A percentile compares a stretch with the other conserved stretches of the same genome.
Evolutionary conservation across 306 rosid genomes (phyloP).

Genomic region (Coriaria nepalensis): DNA sequence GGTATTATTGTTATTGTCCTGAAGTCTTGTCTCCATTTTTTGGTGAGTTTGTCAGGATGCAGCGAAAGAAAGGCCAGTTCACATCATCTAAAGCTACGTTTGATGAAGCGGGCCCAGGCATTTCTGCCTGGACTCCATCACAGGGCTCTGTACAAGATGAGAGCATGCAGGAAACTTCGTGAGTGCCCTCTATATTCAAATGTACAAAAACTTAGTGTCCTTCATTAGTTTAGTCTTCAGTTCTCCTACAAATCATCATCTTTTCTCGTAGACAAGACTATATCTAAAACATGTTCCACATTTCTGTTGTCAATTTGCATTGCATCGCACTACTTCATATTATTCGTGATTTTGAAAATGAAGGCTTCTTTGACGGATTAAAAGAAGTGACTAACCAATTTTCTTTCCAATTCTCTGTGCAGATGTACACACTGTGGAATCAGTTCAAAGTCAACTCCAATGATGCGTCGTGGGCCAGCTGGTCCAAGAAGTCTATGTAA

Average conservation of each 20-base stretch:
- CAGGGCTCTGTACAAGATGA: constrained; percentile 40
- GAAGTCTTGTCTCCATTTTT: neutral
- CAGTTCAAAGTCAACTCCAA: constrained; percentile 42
- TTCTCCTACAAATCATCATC: constrained; percentile 7
- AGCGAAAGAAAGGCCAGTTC: constrained; percentile 50
- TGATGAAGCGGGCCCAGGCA: constrained; percentile 30
- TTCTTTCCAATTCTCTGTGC: constrained; percentile 3
- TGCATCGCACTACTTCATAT: constrained; percentile 2
- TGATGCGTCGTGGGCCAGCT: constrained; percentile 52
- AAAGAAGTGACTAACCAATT: neutral
- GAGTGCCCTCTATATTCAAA: constrained; percentile 12
- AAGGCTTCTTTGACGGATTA: neutral
- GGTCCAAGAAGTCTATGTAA: constrained; percentile 46
- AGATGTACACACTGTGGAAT: constrained; percentile 45
- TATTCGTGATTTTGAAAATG: neutral
- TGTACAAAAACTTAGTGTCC: neutral
- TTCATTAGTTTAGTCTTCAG: constrained; percentile 1
- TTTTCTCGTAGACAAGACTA: neutral
- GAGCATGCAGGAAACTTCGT: constrained; percentile 34
- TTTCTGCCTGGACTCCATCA: constrained; percentile 16
- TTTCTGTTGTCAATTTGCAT: constrained; percentile 1
- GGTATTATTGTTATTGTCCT: too few species aligned
- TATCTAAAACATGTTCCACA: neutral
- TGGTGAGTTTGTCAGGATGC: constrained; percentile 30
- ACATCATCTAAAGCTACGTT: constrained; percentile 27